Evolutionary conservation across 345 rosid genomes (phyloP).

Genomic region (Hevea brasiliensis): DNA sequence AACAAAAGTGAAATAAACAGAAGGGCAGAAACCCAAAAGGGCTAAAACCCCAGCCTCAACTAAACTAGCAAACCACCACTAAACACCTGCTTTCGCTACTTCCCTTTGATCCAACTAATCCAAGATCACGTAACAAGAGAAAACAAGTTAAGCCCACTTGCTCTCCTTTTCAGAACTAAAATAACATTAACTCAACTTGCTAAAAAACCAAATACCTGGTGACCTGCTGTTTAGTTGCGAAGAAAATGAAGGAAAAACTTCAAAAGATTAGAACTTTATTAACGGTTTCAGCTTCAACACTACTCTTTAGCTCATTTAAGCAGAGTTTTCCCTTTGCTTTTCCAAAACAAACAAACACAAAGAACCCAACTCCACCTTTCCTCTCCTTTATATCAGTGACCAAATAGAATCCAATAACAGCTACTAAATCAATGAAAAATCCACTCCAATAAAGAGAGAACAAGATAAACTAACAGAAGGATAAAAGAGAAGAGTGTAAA

Average conservation of each 20-base stretch:
- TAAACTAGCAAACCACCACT: neutral
- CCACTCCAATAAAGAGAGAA: neutral
- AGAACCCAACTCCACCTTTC: neutral
- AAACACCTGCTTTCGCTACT: neutral
- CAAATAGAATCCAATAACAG: neutral
- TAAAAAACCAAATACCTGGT: neutral
- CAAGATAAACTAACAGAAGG: neutral
- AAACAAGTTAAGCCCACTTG: neutral
- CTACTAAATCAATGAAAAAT: neutral
- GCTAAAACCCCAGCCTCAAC: neutral
- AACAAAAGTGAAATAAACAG: neutral
- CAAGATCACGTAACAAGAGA: neutral
- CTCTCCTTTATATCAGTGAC: neutral
- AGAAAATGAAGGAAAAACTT: neutral
- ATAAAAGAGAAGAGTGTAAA: neutral
- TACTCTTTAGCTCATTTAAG: conserved; percentile 3
- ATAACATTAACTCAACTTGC: neutral
- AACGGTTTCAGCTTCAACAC: neutral
- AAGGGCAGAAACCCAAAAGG: neutral
- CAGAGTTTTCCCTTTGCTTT: neutral
- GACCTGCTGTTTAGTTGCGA: neutral
- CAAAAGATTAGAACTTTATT: neutral
- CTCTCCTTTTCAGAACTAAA: neutral
- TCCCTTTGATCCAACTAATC: neutral
- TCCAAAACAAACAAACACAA: neutral